A percentile compares a stretch with the other conserved stretches of the same genome.
Conservation (phyloP, 2,329 filamentous ascomycete genomes). For the Trichophyton schoenleinii region DNA sequence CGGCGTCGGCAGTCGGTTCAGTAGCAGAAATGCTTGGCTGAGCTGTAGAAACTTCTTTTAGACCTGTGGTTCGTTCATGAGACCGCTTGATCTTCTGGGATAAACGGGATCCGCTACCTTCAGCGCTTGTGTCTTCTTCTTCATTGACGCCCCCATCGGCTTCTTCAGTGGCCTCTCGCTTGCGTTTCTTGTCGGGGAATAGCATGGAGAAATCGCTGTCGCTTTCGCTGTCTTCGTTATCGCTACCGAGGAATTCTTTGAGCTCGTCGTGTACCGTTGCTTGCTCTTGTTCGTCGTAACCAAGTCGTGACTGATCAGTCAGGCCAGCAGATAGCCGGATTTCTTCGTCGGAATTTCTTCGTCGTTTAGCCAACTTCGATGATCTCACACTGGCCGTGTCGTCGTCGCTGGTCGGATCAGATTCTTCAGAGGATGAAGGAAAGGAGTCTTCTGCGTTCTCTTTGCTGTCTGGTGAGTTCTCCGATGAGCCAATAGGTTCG, state of each 20-base stretch:
- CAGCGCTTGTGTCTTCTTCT: slow-evolving; percentile 26
- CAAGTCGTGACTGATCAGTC: slow-evolving; percentile 38
- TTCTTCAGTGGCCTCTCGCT: slow-evolving; percentile 22
- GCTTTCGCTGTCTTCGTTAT: slow-evolving; percentile 25
- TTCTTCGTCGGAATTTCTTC: slow-evolving; percentile 32
- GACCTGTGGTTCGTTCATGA: slow-evolving; percentile 29
- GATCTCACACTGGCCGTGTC: slow-evolving; percentile 27
- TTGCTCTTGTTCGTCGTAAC: slow-evolving; percentile 52
- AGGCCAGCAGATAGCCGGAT: slow-evolving; percentile 41
- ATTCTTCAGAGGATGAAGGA: slow-evolving; percentile 16
- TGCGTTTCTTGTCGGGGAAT: slow-evolving; percentile 25
- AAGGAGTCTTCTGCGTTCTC: slow-evolving; percentile 8
- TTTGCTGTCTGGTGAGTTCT: slow-evolving; percentile 19
- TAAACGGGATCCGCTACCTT: slow-evolving; percentile 24
- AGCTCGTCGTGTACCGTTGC: slow-evolving; percentile 58
- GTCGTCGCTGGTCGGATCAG: slow-evolving; percentile 16
- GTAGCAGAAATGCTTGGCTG: slow-evolving; percentile 21
- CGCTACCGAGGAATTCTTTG: slow-evolving; percentile 51
- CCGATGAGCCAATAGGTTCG: slow-evolving; percentile 23
- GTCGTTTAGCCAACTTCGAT: slow-evolving; percentile 25
- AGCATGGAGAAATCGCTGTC: slow-evolving; percentile 23
- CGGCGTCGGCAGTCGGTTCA: slow-evolving; percentile 46
- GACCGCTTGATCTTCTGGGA: slow-evolving; percentile 32
- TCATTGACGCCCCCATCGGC: slow-evolving; percentile 18
- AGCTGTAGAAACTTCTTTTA: slow-evolving; percentile 26